Base-by-base conservation (phyloP, 352 stramenopile genomes). In the Pilasporangium apinafurcum region DNA sequence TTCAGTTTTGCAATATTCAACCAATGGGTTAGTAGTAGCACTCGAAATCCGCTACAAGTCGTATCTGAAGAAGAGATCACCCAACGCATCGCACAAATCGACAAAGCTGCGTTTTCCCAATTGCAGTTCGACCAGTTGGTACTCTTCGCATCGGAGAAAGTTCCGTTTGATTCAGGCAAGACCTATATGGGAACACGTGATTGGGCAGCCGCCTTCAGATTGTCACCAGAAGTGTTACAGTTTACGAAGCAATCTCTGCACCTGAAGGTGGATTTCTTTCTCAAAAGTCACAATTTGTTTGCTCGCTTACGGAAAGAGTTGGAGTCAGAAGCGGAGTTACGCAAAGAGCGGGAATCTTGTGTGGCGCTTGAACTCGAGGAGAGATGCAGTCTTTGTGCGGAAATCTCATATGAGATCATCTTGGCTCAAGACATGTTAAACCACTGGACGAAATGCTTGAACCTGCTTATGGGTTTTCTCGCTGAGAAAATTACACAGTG, bases 81-180 rank as follows among this genome's bases (percentile, higher is more conserved):
- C n/a, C 21, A 26, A 3, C 53, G 56, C 33, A 56, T 49, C n/a
- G 46, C 54, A 32, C 20, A 30, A 8, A 45, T 63, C 16, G 68
- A 84, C 48, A 48, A 59, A n/a, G 33, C 17, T 16, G 46, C 62
- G 4, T 83, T 84, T 37, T 56, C 63, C 17, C 58, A 53, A 21
- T 45, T 89, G 4, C 53, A 66, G 9, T 75, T 82, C 39, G 77
- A 89, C 34, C 77, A 86, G 35, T 33, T 89, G 4, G 53, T 56
- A 13, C 50, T 89, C 14, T 25, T 85, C 10, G 21, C 54, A 1
- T 34, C 68, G 12, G 5, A 34, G 10, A 22, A 18, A 5, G 29
- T 69, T n/a, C 52, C 61, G 5, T 59, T 75, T 37, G 57, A 27
- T 8, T 41, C 56, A 1, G 65, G 61, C 17, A 81, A 74, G 18